These are phyloP conservation scores for Globisporangium takayamanum DNA, from an alignment of 352 stramenopile genomes.

Conservation along the genomic window DNA sequence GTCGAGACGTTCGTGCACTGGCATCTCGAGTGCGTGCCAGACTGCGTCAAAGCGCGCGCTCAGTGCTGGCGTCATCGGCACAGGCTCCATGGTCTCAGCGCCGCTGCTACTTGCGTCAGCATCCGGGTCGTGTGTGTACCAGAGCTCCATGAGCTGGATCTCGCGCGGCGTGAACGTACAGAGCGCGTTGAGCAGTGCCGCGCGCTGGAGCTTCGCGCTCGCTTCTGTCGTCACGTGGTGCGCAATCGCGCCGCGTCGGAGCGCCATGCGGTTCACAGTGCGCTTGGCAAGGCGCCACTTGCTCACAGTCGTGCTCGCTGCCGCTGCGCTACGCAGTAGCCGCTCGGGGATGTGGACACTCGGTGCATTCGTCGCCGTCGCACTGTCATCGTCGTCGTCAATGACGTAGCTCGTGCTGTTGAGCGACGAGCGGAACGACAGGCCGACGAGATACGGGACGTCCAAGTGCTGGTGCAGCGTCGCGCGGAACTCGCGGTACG, in stretches of 20 bases:
- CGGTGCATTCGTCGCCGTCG: slow-evolving; percentile 22
- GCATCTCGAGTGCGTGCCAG: slow-evolving; percentile 61
- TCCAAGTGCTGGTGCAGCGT: slow-evolving; percentile 56
- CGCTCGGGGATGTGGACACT: slow-evolving; percentile 37
- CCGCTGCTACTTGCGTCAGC: slow-evolving; percentile 15
- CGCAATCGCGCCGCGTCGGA: slow-evolving; percentile 41
- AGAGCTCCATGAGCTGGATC: slow-evolving; percentile 58
- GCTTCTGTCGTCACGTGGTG: slow-evolving; percentile 36
- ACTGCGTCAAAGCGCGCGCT: slow-evolving; percentile 60
- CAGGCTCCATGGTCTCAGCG: slow-evolving; percentile 32
- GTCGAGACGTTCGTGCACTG: slow-evolving; percentile 54
- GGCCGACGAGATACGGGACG: slow-evolving; percentile 54
- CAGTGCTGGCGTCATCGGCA: slow-evolving; percentile 51
- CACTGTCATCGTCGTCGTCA: slow-evolving; percentile 20
- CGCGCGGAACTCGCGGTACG: slow-evolving; percentile 49
- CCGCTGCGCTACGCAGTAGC: slow-evolving; percentile 8
- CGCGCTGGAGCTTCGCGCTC: slow-evolving; percentile 25
- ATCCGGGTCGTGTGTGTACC: slow-evolving; percentile 47
- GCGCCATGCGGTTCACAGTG: slow-evolving; percentile 29
- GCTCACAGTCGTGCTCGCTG: slow-evolving; percentile 14
- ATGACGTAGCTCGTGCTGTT: slow-evolving; percentile 60
- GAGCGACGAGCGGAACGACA: slow-evolving; percentile 60
- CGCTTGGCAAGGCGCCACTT: slow-evolving; percentile 46
- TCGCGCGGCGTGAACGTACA: slow-evolving; percentile 43
- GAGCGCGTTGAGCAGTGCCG: slow-evolving; percentile 39